Conservation (phyloP, 768 basidiomycete genomes). For the Tulasnella calospora region DNA sequence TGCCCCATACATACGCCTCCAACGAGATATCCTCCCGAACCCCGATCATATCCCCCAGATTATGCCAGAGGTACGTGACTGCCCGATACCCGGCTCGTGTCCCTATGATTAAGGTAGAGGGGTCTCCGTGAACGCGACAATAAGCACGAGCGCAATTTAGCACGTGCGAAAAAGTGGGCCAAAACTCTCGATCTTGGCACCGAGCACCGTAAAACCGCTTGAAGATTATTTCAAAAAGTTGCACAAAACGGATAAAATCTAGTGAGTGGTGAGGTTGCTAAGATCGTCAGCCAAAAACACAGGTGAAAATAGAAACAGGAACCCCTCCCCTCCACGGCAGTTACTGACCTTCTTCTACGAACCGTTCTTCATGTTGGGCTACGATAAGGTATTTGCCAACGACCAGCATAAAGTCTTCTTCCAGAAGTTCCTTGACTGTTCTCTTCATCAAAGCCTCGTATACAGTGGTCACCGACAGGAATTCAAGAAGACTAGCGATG, state of each 20-base stretch:
- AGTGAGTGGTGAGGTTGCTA: background rate
- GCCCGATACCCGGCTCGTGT: background rate
- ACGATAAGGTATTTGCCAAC: background rate
- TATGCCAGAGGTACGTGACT: background rate
- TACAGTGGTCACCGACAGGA: background rate
- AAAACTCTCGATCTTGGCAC: background rate
- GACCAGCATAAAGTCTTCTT: background rate
- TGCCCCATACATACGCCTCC: background rate
- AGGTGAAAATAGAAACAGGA: no score
- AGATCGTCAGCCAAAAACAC: no score
- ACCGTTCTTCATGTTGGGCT: background rate
- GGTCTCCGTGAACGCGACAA: background rate
- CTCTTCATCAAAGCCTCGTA: background rate
- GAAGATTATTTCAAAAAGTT: background rate
- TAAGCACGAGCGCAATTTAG: background rate
- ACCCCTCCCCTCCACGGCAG: no score
- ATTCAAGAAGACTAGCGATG: background rate
- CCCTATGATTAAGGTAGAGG: background rate
- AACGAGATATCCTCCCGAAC: background rate
- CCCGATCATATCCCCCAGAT: background rate
- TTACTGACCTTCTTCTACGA: background rate
- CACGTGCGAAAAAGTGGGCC: background rate
- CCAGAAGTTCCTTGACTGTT: background rate
- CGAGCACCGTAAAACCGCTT: background rate
- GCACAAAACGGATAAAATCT: background rate